Percentiles rank a stretch among this genome's conserved stretches.
These are phyloP conservation scores for Anisodus acutangulus DNA, from an alignment of 257 asterid species.

Conservation along the genomic window DNA sequence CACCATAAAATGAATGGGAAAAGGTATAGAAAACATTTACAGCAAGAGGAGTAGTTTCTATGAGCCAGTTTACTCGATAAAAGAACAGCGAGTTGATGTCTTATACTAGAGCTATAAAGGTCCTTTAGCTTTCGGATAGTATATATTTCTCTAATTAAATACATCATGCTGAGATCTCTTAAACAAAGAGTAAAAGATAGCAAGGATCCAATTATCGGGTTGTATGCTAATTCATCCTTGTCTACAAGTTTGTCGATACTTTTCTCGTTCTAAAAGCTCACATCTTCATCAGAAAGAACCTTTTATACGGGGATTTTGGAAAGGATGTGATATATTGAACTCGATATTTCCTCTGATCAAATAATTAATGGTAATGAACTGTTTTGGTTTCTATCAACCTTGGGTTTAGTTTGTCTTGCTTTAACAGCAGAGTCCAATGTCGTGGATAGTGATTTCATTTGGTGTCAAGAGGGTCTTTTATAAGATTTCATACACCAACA, in stretches of 20 bases:
- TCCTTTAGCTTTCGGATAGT: background rate
- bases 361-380: background rate
- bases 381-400: background rate
- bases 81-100: background rate
- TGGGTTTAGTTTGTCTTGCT: background rate
- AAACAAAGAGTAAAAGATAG: background rate
- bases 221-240: background rate
- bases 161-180: background rate
- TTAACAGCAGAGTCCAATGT: background rate
- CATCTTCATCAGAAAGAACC: background rate
- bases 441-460: slow-evolving; percentile 16
- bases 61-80: slow-evolving; percentile 1
- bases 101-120: background rate
- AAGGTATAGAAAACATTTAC: background rate
- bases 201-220: background rate
- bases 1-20: background rate
- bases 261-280: background rate
- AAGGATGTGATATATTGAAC: background rate
- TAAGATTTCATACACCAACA: too few species aligned
- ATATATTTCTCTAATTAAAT: background rate
- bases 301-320: background rate
- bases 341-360: background rate
- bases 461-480: background rate
- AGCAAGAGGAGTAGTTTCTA: background rate
- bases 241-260: background rate